Base-by-base conservation (phyloP, 495 filamentous ascomycete species). In the Daldinia childiae region DNA sequence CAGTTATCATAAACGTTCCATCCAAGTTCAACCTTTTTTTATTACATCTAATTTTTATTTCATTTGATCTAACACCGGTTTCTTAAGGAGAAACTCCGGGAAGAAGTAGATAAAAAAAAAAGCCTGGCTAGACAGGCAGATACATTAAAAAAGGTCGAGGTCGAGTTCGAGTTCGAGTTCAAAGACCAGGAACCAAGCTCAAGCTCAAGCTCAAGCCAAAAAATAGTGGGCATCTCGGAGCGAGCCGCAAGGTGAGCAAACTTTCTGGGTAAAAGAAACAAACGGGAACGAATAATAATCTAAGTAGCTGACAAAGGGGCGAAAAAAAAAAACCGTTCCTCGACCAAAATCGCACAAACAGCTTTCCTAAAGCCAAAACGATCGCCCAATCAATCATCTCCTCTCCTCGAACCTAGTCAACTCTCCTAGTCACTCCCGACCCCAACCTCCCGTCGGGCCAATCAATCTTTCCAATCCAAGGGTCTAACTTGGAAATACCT, bases 401-500 rank as follows among this genome's bases (percentile, higher is more conserved):
- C 36, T 26, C 34, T 41, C 34, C 21, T 43, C 55, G 39, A 58
- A 68, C 50, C 67, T 69, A 58, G 58, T 62, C 27, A 57, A 52
- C 45, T 6, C 38, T 29, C 24, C 50, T 68, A 38, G 54, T 64
- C 60, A 63, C 61, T 58, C 60, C 64, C 69, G 58, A 34, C 64
- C 69, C 64, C 57, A 62, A 50, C 50, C 45, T 29, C 54, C 57
- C 50, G 54, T 54, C 73, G 29, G 30, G 30, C 54, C 76, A 76
- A 77, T 77, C 76, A 77, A 72, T 77, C 70, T 71, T 56, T 45
- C 71, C 76, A 77, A 77, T 77, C 76, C 73, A 50, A 56, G 26
- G 50, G 24, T 66, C 59, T 54, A 15, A 74, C 62, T 70, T 69
- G 60, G 65, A 60, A 34, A 68, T 75, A 69, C 64, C 29, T 36